Conservation (phyloP, 2,329 filamentous ascomycete genomes). For the Camillea tinctor region DNA sequence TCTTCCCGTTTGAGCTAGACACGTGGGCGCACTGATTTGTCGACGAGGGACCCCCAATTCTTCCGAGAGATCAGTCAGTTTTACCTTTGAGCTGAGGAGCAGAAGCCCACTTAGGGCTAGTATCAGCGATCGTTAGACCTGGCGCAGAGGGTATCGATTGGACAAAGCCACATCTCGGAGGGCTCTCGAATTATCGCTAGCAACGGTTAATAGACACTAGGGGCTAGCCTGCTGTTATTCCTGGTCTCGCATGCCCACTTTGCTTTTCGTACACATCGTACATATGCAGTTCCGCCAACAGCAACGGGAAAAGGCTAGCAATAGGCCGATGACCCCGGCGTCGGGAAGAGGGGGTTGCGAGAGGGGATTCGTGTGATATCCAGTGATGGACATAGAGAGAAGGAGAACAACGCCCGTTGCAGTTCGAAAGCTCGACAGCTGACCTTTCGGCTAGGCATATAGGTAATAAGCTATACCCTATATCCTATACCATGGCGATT, state of each 20-base stretch:
- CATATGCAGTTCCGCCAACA: background rate
- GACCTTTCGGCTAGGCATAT: background rate
- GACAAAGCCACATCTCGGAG: background rate
- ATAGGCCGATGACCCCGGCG: background rate
- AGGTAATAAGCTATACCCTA: too few relatives aligned
- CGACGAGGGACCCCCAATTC: background rate
- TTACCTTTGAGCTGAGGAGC: background rate
- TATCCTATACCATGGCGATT: background rate
- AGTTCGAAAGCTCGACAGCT: background rate
- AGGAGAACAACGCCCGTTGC: background rate
- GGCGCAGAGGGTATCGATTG: background rate
- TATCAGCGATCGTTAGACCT: background rate
- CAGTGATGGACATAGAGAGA: background rate
- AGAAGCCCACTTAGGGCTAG: background rate
- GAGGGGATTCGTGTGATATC: background rate
- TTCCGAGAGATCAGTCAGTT: background rate
- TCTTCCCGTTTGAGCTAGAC: background rate
- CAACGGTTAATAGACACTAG: background rate
- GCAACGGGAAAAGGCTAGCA: background rate
- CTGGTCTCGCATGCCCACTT: background rate
- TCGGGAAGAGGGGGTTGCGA: background rate
- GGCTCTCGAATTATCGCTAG: background rate
- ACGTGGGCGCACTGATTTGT: conserved; percentile 1
- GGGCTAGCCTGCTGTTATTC: background rate
- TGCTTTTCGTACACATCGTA: background rate